Conservation (phyloP, 2,329 filamentous ascomycete genomes). For the Fusarium keratoplasticum region DNA sequence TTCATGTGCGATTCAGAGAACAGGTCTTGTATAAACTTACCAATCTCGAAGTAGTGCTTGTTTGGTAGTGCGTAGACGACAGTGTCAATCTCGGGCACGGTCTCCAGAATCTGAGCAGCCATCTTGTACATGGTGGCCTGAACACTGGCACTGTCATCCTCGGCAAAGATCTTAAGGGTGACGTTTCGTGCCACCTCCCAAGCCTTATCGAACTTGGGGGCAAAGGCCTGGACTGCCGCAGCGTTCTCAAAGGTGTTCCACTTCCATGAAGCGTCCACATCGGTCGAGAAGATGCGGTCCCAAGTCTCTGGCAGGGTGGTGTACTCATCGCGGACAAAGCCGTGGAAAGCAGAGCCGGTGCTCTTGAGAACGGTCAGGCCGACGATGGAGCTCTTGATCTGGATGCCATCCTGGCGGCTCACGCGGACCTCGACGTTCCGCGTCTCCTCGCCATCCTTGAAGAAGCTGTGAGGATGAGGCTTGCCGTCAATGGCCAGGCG, state of each 20-base stretch:
- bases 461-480: slow-evolving; percentile 95
- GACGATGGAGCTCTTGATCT: slow-evolving; percentile 80
- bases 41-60: slow-evolving; percentile 98
- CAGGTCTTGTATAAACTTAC: slow-evolving; percentile 60
- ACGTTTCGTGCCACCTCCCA: slow-evolving; percentile 83
- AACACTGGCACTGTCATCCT: slow-evolving; percentile 91
- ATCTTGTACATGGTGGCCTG: slow-evolving; percentile 99
- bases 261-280: slow-evolving; percentile 87
- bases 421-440: slow-evolving; percentile 83
- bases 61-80: slow-evolving; percentile 92
- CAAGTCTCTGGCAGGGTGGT: slow-evolving; percentile 90
- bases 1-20: not conserved
- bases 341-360: slow-evolving; percentile 95
- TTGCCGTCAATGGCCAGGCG: slow-evolving; percentile 88
- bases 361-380: slow-evolving; percentile 93
- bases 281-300: slow-evolving; percentile 95
- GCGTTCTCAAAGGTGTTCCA: slow-evolving; percentile 80
- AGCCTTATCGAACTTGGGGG: slow-evolving; percentile 79
- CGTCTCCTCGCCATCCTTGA: slow-evolving; percentile 88
- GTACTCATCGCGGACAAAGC: slow-evolving; percentile 92
- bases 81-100: slow-evolving; percentile 75
- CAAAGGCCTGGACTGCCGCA: slow-evolving; percentile 72
- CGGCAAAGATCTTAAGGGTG: slow-evolving; percentile 91
- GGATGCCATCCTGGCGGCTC: slow-evolving; percentile 75
- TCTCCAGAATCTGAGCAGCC: slow-evolving; percentile 85